Conservation (phyloP, 192 early-diverging fungal species). For the Coemansia sp. region DNA sequence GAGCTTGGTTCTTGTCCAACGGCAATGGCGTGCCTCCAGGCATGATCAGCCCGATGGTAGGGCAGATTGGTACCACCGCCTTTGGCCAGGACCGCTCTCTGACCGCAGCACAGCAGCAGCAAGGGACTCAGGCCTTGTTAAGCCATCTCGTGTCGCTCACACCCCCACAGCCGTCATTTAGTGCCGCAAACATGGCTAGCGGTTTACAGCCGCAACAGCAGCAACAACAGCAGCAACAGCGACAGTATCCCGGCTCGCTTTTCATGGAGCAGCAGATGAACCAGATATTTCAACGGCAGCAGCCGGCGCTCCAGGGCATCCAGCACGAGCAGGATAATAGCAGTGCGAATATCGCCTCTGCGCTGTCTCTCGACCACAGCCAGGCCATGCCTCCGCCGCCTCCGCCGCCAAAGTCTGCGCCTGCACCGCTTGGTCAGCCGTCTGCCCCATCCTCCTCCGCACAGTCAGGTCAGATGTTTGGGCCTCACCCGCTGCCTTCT, state of each 20-base stretch:
- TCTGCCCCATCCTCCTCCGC: not conserved
- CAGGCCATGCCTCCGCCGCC: constrained; percentile 11
- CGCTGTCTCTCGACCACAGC: not conserved
- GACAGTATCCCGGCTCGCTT: not conserved
- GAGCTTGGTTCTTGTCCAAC: not conserved
- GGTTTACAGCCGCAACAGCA: not conserved
- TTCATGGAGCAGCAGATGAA: not conserved
- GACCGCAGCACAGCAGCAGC: constrained; percentile 2
- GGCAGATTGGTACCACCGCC: not conserved
- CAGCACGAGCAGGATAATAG: not conserved
- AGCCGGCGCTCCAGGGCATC: not conserved
- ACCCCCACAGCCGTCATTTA: constrained; percentile 3
- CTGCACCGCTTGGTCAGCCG: not conserved
- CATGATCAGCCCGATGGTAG: not conserved
- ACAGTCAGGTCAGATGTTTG: not conserved
- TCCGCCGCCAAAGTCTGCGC: not conserved
- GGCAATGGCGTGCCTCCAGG: not conserved
- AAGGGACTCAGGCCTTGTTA: constrained; percentile 2
- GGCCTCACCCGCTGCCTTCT: not conserved
- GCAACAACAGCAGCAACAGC: constrained; percentile 5
- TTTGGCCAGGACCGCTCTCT: constrained; percentile 8
- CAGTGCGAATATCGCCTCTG: not conserved
- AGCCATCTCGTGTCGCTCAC: not conserved
- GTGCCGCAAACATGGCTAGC: not conserved
- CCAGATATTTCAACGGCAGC: not conserved